A percentile compares a stretch with the other conserved stretches of the same genome.
These are phyloP conservation scores for Lactifluus rugatus DNA, from an alignment of 768 basidiomycete genomes.

Conservation along the genomic window DNA sequence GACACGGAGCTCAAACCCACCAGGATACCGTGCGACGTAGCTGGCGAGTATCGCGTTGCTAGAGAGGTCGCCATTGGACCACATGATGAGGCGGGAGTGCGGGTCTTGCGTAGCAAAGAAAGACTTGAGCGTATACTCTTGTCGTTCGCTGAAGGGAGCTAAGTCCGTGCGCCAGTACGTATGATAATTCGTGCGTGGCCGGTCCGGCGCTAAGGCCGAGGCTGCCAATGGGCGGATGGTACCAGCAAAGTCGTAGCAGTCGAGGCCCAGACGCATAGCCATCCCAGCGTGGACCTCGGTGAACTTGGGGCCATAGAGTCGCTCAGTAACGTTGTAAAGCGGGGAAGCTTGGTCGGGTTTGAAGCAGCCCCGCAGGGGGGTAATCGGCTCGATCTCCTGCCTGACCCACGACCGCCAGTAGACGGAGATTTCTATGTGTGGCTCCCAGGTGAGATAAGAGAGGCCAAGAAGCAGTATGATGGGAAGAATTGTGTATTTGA, in stretches of 20 bases:
- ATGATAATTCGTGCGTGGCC: constrained; percentile 62
- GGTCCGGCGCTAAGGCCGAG: constrained; percentile 14
- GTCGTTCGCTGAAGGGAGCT: constrained; percentile 66
- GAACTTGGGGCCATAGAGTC: constrained; percentile 51
- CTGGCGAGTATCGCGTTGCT: constrained; percentile 44
- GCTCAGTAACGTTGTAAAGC: constrained; percentile 56
- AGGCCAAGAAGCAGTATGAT: constrained; percentile 15
- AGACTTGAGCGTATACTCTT: constrained; percentile 86
- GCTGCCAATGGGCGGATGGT: constrained; percentile 40
- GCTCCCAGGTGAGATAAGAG: constrained; percentile 42
- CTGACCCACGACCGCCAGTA: constrained; percentile 71
- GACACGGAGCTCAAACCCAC: constrained; percentile 57
- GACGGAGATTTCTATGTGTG: constrained; percentile 77
- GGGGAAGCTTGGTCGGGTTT: constrained; percentile 47
- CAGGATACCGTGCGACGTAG: constrained; percentile 55
- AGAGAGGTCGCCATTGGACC: constrained; percentile 80
- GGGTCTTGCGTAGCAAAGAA: constrained; percentile 86
- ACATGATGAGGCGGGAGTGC: constrained; percentile 62
- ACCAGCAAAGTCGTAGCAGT: constrained; percentile 89
- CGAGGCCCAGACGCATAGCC: constrained; percentile 66
- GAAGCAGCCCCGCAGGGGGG: constrained; percentile 69
- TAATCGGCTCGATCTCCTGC: constrained; percentile 55
- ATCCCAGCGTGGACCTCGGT: constrained; percentile 77
- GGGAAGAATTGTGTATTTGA: constrained; percentile 18
- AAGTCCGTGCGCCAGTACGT: constrained; percentile 94